phyloP scores from a whole-genome alignment of 441 rosid species.

The Jatropha podagrica region DNA sequence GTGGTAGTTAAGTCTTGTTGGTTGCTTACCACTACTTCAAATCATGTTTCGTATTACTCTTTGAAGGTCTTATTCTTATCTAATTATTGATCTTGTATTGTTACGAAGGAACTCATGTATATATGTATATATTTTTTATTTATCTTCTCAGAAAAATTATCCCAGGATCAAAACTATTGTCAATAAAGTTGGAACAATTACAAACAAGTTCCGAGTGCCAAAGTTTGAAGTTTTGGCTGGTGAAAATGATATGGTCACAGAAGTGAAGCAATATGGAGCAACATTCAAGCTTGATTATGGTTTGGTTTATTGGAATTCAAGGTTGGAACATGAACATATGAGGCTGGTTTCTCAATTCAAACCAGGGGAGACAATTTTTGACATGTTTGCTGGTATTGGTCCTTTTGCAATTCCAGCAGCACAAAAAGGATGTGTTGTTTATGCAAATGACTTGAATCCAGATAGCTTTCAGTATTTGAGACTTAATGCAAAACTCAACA shows the following conservation, averaged over 20 bases:
- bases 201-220: slow-evolving; percentile 93
- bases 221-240: slow-evolving; percentile 91
- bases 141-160: slow-evolving; percentile 69
- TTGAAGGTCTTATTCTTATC: neutral
- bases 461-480: slow-evolving; percentile 76
- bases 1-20: neutral
- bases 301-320: slow-evolving; percentile 91
- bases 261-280: slow-evolving; percentile 95
- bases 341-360: slow-evolving; percentile 67
- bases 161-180: slow-evolving; percentile 87
- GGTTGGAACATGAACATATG: slow-evolving; percentile 92
- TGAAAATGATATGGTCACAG: slow-evolving; percentile 74
- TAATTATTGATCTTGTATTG: neutral
- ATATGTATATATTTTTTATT: neutral
- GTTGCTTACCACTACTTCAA: neutral
- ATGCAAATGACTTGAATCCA: slow-evolving; percentile 90
- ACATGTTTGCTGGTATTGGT: slow-evolving; percentile 96
- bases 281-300: slow-evolving; percentile 88
- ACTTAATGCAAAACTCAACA: slow-evolving; percentile 81
- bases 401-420: slow-evolving; percentile 97
- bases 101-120: neutral
- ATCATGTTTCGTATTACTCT: neutral
- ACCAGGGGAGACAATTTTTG: slow-evolving; percentile 85
- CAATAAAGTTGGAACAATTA: slow-evolving; percentile 81
- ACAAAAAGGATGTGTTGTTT: slow-evolving; percentile 82